Percentiles rank a stretch among this genome's conserved stretches.
phyloP scores from a whole-genome alignment of 1,284 basidiomycete species.

The Inonotus hispidus region DNA sequence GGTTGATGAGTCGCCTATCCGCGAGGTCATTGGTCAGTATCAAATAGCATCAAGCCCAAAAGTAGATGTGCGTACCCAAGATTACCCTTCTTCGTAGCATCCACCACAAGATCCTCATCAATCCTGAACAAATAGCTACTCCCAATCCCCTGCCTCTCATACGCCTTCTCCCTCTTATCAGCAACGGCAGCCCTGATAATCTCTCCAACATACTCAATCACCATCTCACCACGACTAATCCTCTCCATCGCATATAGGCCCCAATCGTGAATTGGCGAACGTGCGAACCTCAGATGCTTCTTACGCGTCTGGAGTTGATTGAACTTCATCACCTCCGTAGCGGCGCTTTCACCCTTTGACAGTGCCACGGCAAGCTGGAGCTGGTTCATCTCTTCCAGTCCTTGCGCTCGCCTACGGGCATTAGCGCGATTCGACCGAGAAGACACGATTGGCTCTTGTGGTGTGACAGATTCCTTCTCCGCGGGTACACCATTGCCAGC shows the following conservation, averaged over 20 bases:
- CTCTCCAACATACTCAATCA: conserved; percentile 99
- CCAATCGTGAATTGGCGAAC: conserved; percentile 98
- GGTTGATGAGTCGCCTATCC: conserved; percentile 88
- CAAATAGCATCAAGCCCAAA: conserved; percentile 9
- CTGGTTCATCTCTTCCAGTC: conserved; percentile 93
- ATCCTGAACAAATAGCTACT: conserved; percentile 93
- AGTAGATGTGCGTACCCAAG: conserved; percentile 66
- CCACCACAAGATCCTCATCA: conserved; percentile 90
- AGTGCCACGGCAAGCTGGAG: conserved; percentile 69
- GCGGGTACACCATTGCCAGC: conserved; percentile 34
- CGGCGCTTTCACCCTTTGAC: conserved; percentile 66
- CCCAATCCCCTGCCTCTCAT: conserved; percentile 93
- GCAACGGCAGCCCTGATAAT: conserved; percentile 93
- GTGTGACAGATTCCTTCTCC: conserved; percentile 32
- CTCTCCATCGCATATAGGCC: conserved; percentile 94
- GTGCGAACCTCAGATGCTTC: conserved; percentile 95
- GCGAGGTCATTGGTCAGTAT: conserved; percentile 13
- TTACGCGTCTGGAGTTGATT: conserved; percentile 97
- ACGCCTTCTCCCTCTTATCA: conserved; percentile 94
- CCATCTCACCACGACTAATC: conserved; percentile 95
- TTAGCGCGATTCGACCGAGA: conserved; percentile 92
- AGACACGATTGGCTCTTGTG: conserved; percentile 59
- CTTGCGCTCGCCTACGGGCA: conserved; percentile 87
- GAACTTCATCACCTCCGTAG: conserved; percentile 83
- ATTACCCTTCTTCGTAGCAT: conserved; percentile 98